Evolutionary conservation across 352 stramenopile genomes (phyloP), one percentile per base, ranked within the genome.

Genomic region (Thalassiosira exigua): DNA sequence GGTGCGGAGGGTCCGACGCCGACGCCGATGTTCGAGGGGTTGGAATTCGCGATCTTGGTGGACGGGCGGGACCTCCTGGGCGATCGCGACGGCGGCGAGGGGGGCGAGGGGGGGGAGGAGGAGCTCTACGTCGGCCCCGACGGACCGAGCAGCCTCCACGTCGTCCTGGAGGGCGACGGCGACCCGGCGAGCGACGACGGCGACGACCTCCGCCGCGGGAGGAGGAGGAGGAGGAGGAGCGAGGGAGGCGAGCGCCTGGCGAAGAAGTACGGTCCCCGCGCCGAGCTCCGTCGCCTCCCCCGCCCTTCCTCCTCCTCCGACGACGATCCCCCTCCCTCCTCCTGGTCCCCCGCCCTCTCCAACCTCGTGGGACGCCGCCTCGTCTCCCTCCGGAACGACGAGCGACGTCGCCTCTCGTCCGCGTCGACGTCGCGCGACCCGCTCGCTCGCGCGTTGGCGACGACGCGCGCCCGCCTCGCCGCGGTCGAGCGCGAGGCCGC

Each of bases 401-500:
- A 86, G 19, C 32, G 22, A 19, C n/a, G n/a, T n/a, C n/a, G n/a
- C n/a, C n/a, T n/a, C n/a, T n/a, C n/a, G n/a, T n/a, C n/a, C n/a
- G n/a, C n/a, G n/a, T n/a, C n/a, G n/a, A n/a, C n/a, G n/a, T 29
- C 33, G 36, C 51, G 26, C 17, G 46, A 81, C 36, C 53, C 64
- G 2, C n/a, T n/a, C 42, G 60, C 39, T 33, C 50, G 54, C 1
- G 50, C 71, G 41, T 41, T 84, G 21, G 39, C 75, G 3, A 4
- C 33, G 51, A 36, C 81, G 4, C 64, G 85, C 64, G 75, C 76
- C 58, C 69, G 82, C 42, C 52, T 86, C 19, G 39, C 51, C n/a
- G 56, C 74, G 33, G 74, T 87, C 9, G 86, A 94, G 82, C 66
- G 85, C 77, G 56, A 90, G 41, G 90, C 90, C 1, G 71, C 81